Conservation (phyloP, 2,329 filamentous ascomycete species). For the Fusarium fracticaudum region DNA sequence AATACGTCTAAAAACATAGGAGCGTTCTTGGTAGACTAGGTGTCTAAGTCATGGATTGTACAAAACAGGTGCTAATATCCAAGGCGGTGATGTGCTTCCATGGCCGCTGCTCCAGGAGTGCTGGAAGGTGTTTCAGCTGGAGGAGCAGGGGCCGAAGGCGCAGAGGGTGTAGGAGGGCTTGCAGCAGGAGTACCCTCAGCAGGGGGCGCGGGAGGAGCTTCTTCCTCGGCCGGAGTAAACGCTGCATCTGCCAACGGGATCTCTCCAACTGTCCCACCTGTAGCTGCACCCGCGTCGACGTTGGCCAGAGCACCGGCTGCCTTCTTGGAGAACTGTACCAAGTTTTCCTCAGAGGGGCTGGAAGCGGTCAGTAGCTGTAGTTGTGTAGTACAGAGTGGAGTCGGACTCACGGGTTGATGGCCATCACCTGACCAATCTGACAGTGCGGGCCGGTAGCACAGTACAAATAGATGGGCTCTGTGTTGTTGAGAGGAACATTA, state of each 20-base stretch:
- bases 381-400: neutral
- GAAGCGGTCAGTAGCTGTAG: neutral
- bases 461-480: conserved; percentile 60
- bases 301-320: conserved; percentile 30
- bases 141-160: neutral
- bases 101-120: neutral
- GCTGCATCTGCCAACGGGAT: conserved; percentile 35
- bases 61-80: neutral
- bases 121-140: neutral
- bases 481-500: conserved; percentile 56
- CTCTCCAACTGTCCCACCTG: conserved; percentile 35
- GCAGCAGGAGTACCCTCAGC: conserved; percentile 6
- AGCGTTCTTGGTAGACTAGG: neutral
- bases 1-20: neutral
- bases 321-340: conserved; percentile 32
- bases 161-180: neutral
- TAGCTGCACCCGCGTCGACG: conserved; percentile 28
- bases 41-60: neutral
- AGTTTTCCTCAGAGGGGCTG: conserved; percentile 30
- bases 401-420: conserved; percentile 57
- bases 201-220: conserved; percentile 9
- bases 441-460: conserved; percentile 61
- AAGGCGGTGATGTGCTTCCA: neutral
- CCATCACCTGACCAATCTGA: conserved; percentile 60
- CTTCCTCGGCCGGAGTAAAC: conserved; percentile 28